A percentile compares a stretch with the other conserved stretches of the same genome.
Evolutionary conservation across 1,139 yeast species (phyloP).

Genomic region (Nakaseomyces bracarensis): DNA sequence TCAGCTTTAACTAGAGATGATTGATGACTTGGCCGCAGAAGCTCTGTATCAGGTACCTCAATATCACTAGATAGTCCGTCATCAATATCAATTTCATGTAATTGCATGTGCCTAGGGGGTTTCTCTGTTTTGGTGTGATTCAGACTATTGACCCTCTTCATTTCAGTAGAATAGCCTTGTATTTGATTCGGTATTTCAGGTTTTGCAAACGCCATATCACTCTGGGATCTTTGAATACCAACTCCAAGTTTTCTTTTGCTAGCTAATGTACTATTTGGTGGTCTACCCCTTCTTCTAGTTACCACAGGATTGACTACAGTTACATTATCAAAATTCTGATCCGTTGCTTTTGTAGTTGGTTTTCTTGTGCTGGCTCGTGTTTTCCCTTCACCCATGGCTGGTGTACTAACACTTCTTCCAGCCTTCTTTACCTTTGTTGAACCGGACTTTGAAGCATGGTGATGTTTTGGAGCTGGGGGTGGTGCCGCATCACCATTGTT

Average conservation of each 20-base stretch:
- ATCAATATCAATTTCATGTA: conserved; percentile 32
- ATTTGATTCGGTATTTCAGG: conserved; percentile 22
- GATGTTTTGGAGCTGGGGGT: conserved; percentile 80
- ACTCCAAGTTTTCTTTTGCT: conserved; percentile 18
- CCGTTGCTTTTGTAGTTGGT: conserved; percentile 7
- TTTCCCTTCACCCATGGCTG: conserved; percentile 18
- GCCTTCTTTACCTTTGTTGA: conserved; percentile 23
- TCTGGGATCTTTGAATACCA: conserved; percentile 24
- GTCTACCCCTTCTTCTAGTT: conserved; percentile 29
- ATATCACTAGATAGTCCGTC: conserved; percentile 37
- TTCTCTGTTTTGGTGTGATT: neutral
- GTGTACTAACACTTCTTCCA: conserved; percentile 23
- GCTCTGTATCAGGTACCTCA: conserved; percentile 18
- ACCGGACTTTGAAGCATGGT: conserved; percentile 45
- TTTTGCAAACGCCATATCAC: conserved; percentile 26
- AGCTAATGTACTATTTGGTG: conserved; percentile 21
- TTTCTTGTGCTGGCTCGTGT: conserved; percentile 11
- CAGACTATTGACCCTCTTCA: neutral
- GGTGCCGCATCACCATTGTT: conserved; percentile 58
- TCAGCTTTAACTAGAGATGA: conserved; percentile 7
- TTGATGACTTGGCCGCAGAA: conserved; percentile 7
- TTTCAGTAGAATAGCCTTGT: conserved; percentile 1
- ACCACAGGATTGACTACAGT: conserved; percentile 13
- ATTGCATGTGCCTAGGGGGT: conserved; percentile 13
- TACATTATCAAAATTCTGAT: neutral